A percentile compares a stretch with the other conserved stretches of the same genome.
Evolutionary conservation across 371 early-diverging fungal genomes (phyloP).

Genomic region (Mortierella sp.): DNA sequence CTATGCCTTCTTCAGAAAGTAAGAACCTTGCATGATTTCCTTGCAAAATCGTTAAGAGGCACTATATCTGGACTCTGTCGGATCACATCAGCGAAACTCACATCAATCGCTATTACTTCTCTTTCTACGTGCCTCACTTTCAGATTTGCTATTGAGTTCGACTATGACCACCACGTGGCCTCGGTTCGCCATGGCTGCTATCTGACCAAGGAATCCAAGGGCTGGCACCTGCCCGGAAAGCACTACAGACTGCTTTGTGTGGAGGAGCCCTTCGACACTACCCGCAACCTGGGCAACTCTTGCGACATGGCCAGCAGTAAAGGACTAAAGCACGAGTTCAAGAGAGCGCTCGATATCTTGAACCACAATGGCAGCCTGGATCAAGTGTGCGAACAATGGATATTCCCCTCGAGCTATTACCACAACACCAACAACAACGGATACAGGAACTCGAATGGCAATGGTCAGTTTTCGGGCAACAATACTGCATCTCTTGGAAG

Average conservation of each 20-base stretch:
- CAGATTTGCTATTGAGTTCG: constrained; percentile 80
- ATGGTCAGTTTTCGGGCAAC: constrained; percentile 21
- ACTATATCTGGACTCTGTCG: background rate
- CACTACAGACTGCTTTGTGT: constrained; percentile 82
- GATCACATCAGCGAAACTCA: background rate
- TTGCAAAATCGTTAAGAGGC: background rate
- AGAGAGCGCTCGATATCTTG: constrained; percentile 77
- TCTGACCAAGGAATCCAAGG: constrained; percentile 84
- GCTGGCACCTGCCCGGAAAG: constrained; percentile 79
- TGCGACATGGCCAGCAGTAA: constrained; percentile 84
- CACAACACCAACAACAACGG: constrained; percentile 26
- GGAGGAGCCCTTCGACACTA: constrained; percentile 92
- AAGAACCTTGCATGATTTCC: background rate
- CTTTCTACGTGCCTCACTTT: background rate
- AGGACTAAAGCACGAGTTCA: constrained; percentile 84
- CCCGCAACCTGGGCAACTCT: constrained; percentile 91
- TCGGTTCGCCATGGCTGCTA: constrained; percentile 84
- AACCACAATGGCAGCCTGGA: constrained; percentile 61
- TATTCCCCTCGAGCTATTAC: constrained; percentile 51
- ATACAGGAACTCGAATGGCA: constrained; percentile 14
- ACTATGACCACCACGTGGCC: constrained; percentile 84
- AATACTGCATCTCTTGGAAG: constrained; percentile 35
- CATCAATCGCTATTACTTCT: background rate
- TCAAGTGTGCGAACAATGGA: constrained; percentile 62
- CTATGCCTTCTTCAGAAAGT: constrained; percentile 87